Evolutionary conservation across 306 rosid genomes (phyloP).

Genomic region (Morella rubra): DNA sequence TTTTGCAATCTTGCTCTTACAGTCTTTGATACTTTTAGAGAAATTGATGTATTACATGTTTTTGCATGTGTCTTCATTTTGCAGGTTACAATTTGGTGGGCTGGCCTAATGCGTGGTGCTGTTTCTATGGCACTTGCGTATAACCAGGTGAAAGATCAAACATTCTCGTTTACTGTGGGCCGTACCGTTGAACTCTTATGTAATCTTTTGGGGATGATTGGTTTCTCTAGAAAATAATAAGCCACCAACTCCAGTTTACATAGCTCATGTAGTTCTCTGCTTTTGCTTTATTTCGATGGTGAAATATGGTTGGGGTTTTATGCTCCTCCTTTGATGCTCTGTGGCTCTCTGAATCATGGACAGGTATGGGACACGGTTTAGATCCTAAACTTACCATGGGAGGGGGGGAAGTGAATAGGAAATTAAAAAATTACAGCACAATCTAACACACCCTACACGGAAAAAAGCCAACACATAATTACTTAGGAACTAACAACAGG

Average conservation of each 20-base stretch:
- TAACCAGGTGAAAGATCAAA: slow-evolving; percentile 67
- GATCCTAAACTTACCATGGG: too few relatives aligned
- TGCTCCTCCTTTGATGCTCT: neutral
- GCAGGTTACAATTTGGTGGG: slow-evolving; percentile 97
- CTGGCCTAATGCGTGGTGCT: slow-evolving; percentile 99
- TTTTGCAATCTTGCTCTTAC: slow-evolving; percentile 10
- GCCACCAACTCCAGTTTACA: neutral
- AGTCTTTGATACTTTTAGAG: neutral
- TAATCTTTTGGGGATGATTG: neutral
- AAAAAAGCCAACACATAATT: too few relatives aligned
- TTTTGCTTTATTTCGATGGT: neutral
- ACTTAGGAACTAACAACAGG: neutral
- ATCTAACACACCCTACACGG: too few relatives aligned
- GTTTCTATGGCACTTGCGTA: slow-evolving; percentile 97
- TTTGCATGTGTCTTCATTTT: slow-evolving; percentile 10
- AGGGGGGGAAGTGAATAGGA: too few relatives aligned
- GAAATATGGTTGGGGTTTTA: neutral
- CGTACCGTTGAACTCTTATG: neutral
- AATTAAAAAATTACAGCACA: too few relatives aligned
- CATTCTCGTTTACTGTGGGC: slow-evolving; percentile 15
- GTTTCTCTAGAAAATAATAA: neutral
- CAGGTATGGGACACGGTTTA: too few relatives aligned
- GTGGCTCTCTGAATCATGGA: neutral
- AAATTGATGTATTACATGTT: slow-evolving; percentile 9
- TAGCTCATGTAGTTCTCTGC: neutral